Percentiles rank a stretch among this genome's conserved stretches.
phyloP scores from a whole-genome alignment of 1,284 basidiomycete species.

The Tylopilus sp. region DNA sequence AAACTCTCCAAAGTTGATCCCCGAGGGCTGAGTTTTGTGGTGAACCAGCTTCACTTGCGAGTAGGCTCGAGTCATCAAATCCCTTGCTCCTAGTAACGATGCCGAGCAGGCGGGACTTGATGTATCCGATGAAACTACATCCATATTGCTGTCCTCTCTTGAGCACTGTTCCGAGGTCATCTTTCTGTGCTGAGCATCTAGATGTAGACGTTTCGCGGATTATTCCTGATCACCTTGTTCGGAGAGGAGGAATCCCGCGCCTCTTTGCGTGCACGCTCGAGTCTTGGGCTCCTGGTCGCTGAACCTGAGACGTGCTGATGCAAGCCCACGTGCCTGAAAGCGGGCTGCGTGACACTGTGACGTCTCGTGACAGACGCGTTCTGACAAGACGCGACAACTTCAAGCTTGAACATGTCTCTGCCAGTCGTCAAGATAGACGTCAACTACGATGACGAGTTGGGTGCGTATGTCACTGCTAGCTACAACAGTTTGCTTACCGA shows the following conservation, averaged over 20 bases:
- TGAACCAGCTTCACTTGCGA: background rate
- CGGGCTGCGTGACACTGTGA: constrained; percentile 18
- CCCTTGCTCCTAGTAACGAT: background rate
- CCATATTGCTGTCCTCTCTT: background rate
- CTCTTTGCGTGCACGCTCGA: constrained; percentile 9
- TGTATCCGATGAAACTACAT: background rate
- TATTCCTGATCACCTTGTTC: background rate
- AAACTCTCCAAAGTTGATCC: too few species aligned
- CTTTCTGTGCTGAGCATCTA: background rate
- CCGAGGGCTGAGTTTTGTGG: too few species aligned
- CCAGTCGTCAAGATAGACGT: constrained; percentile 42
- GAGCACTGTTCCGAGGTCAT: background rate
- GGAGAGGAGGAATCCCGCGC: background rate
- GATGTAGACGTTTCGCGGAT: background rate
- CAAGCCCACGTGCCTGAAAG: constrained; percentile 17
- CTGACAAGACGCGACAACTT: constrained; percentile 12
- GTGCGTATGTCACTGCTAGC: constrained; percentile 25
- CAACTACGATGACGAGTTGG: constrained; percentile 48
- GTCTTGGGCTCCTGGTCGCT: constrained; percentile 10
- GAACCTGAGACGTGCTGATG: too few species aligned
- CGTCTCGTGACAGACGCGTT: constrained; percentile 28
- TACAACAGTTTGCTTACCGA: constrained; percentile 34
- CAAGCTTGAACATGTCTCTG: constrained; percentile 44
- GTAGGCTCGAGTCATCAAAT: background rate
- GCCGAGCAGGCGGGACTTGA: background rate